Evolutionary conservation across 2,329 filamentous ascomycete species (phyloP), one percentile per base, ranked within the genome.

Genomic region (Stagonosporopsis rhizophila): DNA sequence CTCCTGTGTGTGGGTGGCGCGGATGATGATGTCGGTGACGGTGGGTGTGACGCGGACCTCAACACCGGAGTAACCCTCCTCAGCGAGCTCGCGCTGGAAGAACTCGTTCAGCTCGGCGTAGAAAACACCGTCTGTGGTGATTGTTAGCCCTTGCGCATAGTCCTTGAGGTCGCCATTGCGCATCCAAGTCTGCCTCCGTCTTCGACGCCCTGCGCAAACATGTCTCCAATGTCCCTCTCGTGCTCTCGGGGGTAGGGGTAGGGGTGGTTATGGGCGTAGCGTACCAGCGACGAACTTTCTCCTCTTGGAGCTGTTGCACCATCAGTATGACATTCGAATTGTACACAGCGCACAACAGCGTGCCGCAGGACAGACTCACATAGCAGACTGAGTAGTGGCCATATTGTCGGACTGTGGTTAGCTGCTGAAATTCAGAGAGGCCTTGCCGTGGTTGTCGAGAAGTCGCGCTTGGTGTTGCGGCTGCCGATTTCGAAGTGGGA

Each of bases 71-170:
- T 99, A 99, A 77, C 95, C 95, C 86, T 99, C 96, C 89, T 99
- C 95, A 80, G 95, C 95, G 80, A 99, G 87, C 86, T 99, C 95
- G 83, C 95, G 94, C 89, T 98, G 95, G 92, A 99, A 99, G 90
- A 99, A 99, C 87, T 99, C 95, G 90, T 99, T 99, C 83, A 99
- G 86, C 86, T 99, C 95, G 86, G 95, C 95, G 84, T 97, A 99
- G 91, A 99, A 99, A 79, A 99, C 95, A 89, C 95, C 95, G 84
- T 99, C 95, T 79, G 68, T 63, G 37, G 35, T 53, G 58, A 25
- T 42, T 61, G 69, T 73, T 67, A 73, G 70, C 61, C 27, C 39
- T 56, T 57, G 56, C 50, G 51, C 57, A 19, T 22, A 20, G 14
- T 38, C 23, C 30, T 28, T 19, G 27, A 38, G 20, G 53, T 47